These are phyloP conservation scores for Fusarium gaditjirri DNA, from an alignment of 2,329 filamentous ascomycete genomes.

Conservation along the genomic window DNA sequence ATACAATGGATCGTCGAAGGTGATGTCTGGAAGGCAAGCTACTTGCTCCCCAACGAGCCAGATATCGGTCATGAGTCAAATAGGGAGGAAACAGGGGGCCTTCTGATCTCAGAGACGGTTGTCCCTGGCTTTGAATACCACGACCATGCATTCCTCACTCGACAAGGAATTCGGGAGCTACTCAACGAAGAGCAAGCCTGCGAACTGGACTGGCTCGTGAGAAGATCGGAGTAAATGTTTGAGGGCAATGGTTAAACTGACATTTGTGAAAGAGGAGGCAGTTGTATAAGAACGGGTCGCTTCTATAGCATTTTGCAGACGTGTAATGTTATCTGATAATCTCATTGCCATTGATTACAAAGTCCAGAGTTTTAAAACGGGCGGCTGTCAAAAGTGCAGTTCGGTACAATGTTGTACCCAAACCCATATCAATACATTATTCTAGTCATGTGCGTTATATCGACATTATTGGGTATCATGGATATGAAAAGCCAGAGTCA, in stretches of 20 bases:
- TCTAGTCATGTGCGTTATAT: constrained; percentile 41
- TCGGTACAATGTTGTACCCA: not conserved
- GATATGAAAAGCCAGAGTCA: constrained; percentile 28
- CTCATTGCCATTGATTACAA: not conserved
- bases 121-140: constrained; percentile 74
- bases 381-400: not conserved
- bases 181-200: constrained; percentile 61
- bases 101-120: constrained; percentile 75
- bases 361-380: not conserved
- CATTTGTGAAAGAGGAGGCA: not conserved
- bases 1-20: constrained; percentile 77
- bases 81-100: constrained; percentile 55
- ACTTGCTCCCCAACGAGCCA: constrained; percentile 54
- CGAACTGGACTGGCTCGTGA: constrained; percentile 60
- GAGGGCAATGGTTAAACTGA: not conserved
- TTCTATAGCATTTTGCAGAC: not conserved
- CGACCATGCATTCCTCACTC: constrained; percentile 73
- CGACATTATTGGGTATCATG: constrained; percentile 42
- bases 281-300: not conserved
- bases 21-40: constrained; percentile 73
- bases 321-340: not conserved
- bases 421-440: constrained; percentile 20
- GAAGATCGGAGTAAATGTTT: constrained; percentile 15
- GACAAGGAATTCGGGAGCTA: constrained; percentile 60
- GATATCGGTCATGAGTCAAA: constrained; percentile 41